Conservation (phyloP, 169 alveolate species). For the Plasmodium cynomolgi region DNA sequence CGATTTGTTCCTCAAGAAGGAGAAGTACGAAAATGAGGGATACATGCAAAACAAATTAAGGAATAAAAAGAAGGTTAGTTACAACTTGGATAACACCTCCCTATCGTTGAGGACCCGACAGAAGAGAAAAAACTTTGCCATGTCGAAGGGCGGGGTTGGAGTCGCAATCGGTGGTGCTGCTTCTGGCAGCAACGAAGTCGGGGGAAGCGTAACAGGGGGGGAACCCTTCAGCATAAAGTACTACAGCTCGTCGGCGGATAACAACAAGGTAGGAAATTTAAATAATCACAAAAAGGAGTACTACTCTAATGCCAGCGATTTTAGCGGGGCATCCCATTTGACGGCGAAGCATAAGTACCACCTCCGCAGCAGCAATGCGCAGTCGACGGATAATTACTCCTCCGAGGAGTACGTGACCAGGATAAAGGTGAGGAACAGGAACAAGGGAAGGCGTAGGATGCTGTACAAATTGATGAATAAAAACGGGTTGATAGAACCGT, state of each 20-base stretch:
- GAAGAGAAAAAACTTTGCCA: neutral
- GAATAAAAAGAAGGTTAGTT: slow-evolving; percentile 62
- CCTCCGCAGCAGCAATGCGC: slow-evolving; percentile 57
- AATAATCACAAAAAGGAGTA: slow-evolving; percentile 46
- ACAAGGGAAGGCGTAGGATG: slow-evolving; percentile 11
- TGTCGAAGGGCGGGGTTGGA: neutral
- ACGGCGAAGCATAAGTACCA: slow-evolving; percentile 50
- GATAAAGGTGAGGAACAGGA: slow-evolving; percentile 10
- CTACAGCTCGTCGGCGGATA: slow-evolving; percentile 39
- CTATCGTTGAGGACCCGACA: slow-evolving; percentile 33
- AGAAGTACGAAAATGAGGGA: slow-evolving; percentile 20
- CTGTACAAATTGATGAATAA: slow-evolving; percentile 62
- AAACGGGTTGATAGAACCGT: slow-evolving; percentile 56
- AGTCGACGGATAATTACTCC: slow-evolving; percentile 54
- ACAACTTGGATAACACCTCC: slow-evolving; percentile 61
- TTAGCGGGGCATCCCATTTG: slow-evolving; percentile 42
- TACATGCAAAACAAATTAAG: slow-evolving; percentile 41
- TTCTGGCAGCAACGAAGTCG: neutral
- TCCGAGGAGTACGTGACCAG: slow-evolving; percentile 48
- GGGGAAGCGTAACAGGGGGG: neutral
- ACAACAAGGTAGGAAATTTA: slow-evolving; percentile 1
- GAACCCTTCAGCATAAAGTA: slow-evolving; percentile 23
- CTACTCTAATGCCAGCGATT: slow-evolving; percentile 59
- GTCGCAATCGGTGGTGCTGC: neutral
- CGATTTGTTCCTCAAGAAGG: slow-evolving; percentile 28